A percentile compares a stretch with the other conserved stretches of the same genome.
phyloP scores from a whole-genome alignment of 176 grass and related monocot genomes.

The Aegilops tauschii region DNA sequence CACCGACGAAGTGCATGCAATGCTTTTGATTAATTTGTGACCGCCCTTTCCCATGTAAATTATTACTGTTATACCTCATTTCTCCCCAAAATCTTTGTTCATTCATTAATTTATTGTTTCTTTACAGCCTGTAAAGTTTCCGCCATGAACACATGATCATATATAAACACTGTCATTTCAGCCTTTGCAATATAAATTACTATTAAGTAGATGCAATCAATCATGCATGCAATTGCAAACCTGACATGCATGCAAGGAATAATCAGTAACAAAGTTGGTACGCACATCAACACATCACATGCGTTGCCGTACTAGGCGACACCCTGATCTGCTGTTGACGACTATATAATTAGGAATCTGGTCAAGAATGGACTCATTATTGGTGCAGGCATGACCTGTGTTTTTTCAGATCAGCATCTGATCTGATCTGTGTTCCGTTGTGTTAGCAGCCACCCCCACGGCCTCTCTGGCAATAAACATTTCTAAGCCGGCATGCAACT shows the following conservation, averaged over 20 bases:
- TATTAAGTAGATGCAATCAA: background rate
- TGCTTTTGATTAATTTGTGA: background rate
- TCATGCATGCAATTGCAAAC: background rate
- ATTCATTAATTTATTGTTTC: slow-evolving; percentile 32
- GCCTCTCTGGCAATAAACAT: background rate
- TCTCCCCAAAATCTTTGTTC: background rate
- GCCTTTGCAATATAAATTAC: background rate
- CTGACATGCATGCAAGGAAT: background rate
- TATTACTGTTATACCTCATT: background rate
- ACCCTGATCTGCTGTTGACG: background rate
- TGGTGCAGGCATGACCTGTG: background rate
- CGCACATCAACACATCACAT: slow-evolving; percentile 30
- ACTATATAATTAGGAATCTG: slow-evolving; percentile 15
- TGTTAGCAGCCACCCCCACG: slow-evolving; percentile 1
- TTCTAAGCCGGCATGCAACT: background rate
- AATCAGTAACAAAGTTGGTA: background rate
- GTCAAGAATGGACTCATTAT: slow-evolving; percentile 33
- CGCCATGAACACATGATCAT: background rate
- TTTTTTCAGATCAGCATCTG: background rate
- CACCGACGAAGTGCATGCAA: too few species aligned
- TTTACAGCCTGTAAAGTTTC: slow-evolving; percentile 33
- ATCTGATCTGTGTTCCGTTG: slow-evolving; percentile 15
- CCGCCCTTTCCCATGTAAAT: background rate
- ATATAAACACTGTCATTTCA: slow-evolving; percentile 26
- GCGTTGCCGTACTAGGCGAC: slow-evolving; percentile 11